Percentiles rank a stretch among this genome's conserved stretches.
Evolutionary conservation across 495 filamentous ascomycete genomes (phyloP).

Genomic region (Penicillium cosmopolitanum): DNA sequence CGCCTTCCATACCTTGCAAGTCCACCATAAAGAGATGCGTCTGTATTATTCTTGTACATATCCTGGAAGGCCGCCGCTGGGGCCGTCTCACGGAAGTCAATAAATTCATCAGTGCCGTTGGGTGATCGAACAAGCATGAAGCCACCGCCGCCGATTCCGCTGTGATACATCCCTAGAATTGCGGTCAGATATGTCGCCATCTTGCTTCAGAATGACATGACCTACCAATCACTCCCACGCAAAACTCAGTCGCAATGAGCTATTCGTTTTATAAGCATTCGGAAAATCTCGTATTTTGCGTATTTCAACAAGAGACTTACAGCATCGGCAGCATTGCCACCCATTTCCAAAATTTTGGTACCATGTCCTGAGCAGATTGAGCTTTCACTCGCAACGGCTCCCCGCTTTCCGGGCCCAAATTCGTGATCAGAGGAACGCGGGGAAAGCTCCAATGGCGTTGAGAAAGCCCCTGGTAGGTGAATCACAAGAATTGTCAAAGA

Average conservation of each 20-base stretch:
- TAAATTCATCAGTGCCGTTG: conserved; percentile 68
- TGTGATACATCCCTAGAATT: conserved; percentile 75
- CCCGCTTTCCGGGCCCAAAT: conserved; percentile 49
- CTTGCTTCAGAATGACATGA: not conserved
- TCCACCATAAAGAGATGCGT: conserved; percentile 57
- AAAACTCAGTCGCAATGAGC: conserved; percentile 72
- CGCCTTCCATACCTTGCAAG: conserved; percentile 58
- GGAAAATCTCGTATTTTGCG: not conserved
- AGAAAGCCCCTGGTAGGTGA: conserved; percentile 28
- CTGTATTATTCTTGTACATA: conserved; percentile 71
- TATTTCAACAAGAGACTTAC: conserved; percentile 30
- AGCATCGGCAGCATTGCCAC: conserved; percentile 79
- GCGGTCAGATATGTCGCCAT: conserved; percentile 5
- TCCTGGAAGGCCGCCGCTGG: conserved; percentile 75
- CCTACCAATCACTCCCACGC: conserved; percentile 72
- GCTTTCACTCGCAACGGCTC: conserved; percentile 82
- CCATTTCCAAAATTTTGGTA: conserved; percentile 65
- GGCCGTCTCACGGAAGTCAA: conserved; percentile 87
- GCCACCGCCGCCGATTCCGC: conserved; percentile 86
- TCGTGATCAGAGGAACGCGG: conserved; percentile 4
- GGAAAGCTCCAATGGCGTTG: conserved; percentile 28
- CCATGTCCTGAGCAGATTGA: conserved; percentile 77
- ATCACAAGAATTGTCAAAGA: conserved; percentile 28
- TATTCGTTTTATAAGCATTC: conserved; percentile 16
- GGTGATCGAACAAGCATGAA: conserved; percentile 75